A percentile compares a stretch with the other conserved stretches of the same genome.
Evolutionary conservation across 306 rosid genomes (phyloP).

Genomic region (Crataegus laevigata): DNA sequence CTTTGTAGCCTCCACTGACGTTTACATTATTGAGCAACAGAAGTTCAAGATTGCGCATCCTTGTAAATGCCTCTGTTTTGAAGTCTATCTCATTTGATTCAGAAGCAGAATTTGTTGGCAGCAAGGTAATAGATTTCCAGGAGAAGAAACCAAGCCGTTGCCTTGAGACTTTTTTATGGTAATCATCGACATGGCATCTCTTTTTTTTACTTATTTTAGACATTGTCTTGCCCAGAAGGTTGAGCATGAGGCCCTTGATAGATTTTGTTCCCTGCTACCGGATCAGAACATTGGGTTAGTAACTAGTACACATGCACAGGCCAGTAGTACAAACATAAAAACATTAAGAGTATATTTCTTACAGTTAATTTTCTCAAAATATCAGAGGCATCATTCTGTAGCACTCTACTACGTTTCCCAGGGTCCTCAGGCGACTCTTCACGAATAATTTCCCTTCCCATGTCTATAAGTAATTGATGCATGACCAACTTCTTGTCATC

Average conservation of each 20-base stretch:
- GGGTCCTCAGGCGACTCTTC: background rate
- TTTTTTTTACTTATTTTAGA: background rate
- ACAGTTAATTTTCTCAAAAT: background rate
- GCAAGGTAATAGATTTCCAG: background rate
- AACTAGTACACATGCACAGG: background rate
- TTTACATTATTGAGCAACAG: background rate
- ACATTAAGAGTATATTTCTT: background rate
- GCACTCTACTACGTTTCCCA: background rate
- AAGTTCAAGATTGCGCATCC: background rate
- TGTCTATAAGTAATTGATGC: conserved; percentile 1
- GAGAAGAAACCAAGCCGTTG: background rate
- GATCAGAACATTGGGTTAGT: background rate
- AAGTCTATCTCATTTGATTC: background rate
- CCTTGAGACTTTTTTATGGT: background rate
- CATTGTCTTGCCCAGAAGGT: background rate
- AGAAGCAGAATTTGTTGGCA: background rate
- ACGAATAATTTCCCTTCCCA: background rate
- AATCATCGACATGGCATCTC: background rate
- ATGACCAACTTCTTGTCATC: background rate
- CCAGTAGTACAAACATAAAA: background rate
- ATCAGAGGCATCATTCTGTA: background rate
- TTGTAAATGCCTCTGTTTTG: background rate
- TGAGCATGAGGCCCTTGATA: background rate
- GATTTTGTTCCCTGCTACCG: background rate
- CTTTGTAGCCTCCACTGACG: background rate